phyloP scores from a whole-genome alignment of 106 monocot genomes.

The Allium sativum region DNA sequence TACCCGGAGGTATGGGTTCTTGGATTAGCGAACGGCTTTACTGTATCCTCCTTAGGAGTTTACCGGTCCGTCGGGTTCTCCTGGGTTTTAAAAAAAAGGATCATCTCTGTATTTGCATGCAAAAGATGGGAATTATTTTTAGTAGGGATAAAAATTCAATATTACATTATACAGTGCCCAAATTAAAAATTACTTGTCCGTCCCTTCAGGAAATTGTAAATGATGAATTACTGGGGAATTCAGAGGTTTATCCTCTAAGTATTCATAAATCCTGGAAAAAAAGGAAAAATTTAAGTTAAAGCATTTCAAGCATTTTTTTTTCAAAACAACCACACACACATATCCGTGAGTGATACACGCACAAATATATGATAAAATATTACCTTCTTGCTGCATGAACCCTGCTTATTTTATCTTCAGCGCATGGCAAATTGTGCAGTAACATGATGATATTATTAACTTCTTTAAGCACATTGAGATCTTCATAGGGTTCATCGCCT shows the following conservation, averaged over 20 bases:
- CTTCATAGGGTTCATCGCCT: conserved; percentile 86
- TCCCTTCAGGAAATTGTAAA: conserved; percentile 59
- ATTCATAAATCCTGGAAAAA: conserved; percentile 81
- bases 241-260: conserved; percentile 52
- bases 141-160: background rate
- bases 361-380: background rate
- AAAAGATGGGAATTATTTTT: background rate
- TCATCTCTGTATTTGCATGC: conserved; percentile 45
- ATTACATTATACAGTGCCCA: too few relatives aligned
- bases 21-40: too few relatives aligned
- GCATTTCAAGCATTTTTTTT: too few relatives aligned
- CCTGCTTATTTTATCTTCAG: conserved; percentile 68
- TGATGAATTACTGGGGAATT: conserved; percentile 93
- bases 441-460: conserved; percentile 77
- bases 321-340: too few relatives aligned
- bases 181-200: conserved; percentile 31
- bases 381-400: conserved; percentile 92
- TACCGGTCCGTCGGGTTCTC: too few relatives aligned
- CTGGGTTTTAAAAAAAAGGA: too few relatives aligned
- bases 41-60: too few relatives aligned
- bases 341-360: too few relatives aligned
- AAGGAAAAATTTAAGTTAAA: background rate
- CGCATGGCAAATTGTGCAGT: conserved; percentile 65
- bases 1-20: too few relatives aligned
- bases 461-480: conserved; percentile 60